Conservation (phyloP, 805 yeast species). For the Priceomyces haplophilus region DNA sequence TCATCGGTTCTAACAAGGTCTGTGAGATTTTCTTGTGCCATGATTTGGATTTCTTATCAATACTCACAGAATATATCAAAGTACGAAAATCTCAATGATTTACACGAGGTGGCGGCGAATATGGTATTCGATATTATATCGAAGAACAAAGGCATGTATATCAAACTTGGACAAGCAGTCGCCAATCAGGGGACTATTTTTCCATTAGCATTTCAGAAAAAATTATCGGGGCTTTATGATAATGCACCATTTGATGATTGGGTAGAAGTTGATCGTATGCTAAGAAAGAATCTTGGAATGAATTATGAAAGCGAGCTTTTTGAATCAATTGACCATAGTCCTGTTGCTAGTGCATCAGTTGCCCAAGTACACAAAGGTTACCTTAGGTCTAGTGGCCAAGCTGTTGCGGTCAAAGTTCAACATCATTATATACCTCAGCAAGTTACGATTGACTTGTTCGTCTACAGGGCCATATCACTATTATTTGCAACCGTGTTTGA, state of each 20-base stretch:
- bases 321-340: conserved; percentile 46
- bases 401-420: conserved; percentile 66
- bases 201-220: conserved; percentile 60
- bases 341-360: conserved; percentile 73
- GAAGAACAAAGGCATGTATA: conserved; percentile 50
- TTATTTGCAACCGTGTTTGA: conserved; percentile 59
- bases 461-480: conserved; percentile 51
- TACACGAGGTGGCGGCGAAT: conserved; percentile 60
- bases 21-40: conserved; percentile 44
- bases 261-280: conserved; percentile 40
- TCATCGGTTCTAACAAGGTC: conserved; percentile 56
- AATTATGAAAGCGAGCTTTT: conserved; percentile 40
- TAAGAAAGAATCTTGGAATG: conserved; percentile 41
- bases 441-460: conserved; percentile 56
- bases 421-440: conserved; percentile 62
- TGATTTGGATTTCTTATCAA: conserved; percentile 54
- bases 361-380: conserved; percentile 66
- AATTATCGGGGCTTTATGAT: conserved; percentile 60
- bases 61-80: conserved; percentile 48
- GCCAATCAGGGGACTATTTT: conserved; percentile 71
- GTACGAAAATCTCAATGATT: conserved; percentile 37
- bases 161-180: conserved; percentile 75
- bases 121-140: conserved; percentile 25
- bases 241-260: conserved; percentile 62
- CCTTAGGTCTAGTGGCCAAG: conserved; percentile 40